phyloP scores from a whole-genome alignment of 768 basidiomycete genomes.

The Amylocystis lapponica region DNA sequence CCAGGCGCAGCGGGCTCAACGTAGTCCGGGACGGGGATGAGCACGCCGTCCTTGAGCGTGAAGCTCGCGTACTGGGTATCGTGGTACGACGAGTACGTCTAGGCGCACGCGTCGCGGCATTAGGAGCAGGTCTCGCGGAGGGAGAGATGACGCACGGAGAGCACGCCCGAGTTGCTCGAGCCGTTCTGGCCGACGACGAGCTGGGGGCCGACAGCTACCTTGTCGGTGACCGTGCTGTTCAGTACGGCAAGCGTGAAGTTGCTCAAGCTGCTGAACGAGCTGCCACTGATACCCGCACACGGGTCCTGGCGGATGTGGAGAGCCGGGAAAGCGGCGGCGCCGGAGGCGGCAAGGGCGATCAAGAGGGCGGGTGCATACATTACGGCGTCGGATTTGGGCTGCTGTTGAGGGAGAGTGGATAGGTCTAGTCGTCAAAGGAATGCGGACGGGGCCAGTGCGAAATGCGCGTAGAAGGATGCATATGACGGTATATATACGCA shows the following conservation, averaged over 20 bases:
- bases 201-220: constrained; percentile 37
- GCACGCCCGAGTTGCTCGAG: constrained; percentile 29
- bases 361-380: too few relatives aligned
- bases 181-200: constrained; percentile 34
- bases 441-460: too few relatives aligned
- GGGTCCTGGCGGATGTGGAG: too few relatives aligned
- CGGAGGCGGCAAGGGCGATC: too few relatives aligned
- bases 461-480: too few relatives aligned
- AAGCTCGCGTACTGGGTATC: constrained; percentile 42
- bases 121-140: background rate
- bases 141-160: constrained; percentile 32
- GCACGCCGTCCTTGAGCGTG: constrained; percentile 30
- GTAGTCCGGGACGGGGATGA: constrained; percentile 27
- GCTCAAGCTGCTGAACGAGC: constrained; percentile 18
- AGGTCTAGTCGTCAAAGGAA: too few relatives aligned
- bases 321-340: too few relatives aligned
- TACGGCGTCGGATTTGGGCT: too few relatives aligned
- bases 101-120: background rate
- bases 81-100: constrained; percentile 47
- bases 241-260: constrained; percentile 41
- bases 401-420: too few relatives aligned
- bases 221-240: constrained; percentile 34
- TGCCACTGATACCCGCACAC: constrained; percentile 9
- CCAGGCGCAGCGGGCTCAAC: constrained; percentile 33
- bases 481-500: too few relatives aligned